phyloP scores from a whole-genome alignment of 179 eudicot genomes.

The Amaranthus tricolor region DNA sequence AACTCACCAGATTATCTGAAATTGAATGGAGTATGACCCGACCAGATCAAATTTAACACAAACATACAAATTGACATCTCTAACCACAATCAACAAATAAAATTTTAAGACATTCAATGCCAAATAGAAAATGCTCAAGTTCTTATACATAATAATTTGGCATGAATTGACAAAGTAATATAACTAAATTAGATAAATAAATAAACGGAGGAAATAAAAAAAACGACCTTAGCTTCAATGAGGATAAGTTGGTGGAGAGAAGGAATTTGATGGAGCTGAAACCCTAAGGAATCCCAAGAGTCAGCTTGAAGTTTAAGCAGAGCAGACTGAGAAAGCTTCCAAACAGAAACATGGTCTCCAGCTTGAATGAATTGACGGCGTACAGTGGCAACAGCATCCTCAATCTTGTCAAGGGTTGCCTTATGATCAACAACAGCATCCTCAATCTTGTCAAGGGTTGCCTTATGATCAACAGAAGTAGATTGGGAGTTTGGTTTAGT shows the following conservation, averaged over 20 bases:
- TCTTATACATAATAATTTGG: too few species aligned
- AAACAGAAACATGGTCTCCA: constrained; percentile 57
- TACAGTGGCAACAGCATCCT: constrained; percentile 43
- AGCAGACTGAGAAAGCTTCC: constrained; percentile 66
- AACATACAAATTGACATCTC: not conserved
- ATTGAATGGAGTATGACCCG: too few species aligned
- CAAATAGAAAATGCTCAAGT: not conserved
- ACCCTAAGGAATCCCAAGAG: constrained; percentile 76
- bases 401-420: constrained; percentile 40
- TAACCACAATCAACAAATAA: not conserved
- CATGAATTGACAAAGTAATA: not conserved
- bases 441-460: constrained; percentile 42
- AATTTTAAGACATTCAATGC: not conserved
- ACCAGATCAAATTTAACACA: too few species aligned
- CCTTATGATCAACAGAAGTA: constrained; percentile 4
- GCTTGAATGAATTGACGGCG: constrained; percentile 34
- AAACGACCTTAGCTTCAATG: constrained; percentile 69
- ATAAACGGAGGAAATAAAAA: not conserved
- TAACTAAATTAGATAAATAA: not conserved
- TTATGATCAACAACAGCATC: constrained; percentile 45
- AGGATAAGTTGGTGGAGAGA: constrained; percentile 44
- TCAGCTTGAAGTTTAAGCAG: constrained; percentile 50
- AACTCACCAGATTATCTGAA: too few species aligned
- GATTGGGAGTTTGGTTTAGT: constrained; percentile 10
- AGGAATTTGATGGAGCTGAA: constrained; percentile 65